A percentile compares a stretch with the other conserved stretches of the same genome.
These are phyloP conservation scores for Solanum bukasovii DNA, from an alignment of 257 asterid genomes.

Conservation along the genomic window DNA sequence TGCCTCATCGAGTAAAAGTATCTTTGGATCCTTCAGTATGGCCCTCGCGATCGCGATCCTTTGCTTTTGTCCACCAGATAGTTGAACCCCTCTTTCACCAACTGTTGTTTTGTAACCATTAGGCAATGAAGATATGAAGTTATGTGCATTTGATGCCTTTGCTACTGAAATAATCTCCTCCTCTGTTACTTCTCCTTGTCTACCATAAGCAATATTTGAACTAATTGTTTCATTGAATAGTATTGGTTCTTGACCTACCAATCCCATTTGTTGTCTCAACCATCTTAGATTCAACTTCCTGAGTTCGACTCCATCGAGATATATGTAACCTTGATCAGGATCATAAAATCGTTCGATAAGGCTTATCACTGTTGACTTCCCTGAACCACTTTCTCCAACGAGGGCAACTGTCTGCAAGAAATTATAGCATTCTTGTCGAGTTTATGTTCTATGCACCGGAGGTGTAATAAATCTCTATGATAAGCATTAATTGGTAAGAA, in stretches of 20 bases:
- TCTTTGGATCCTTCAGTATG: constrained; percentile 29
- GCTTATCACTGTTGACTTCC: constrained; percentile 28
- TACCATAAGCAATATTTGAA: constrained; percentile 12
- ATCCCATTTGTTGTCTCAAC: constrained; percentile 20
- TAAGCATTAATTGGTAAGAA: not conserved
- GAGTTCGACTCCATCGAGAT: constrained; percentile 10
- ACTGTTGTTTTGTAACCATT: constrained; percentile 34
- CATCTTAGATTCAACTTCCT: constrained; percentile 5
- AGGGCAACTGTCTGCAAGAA: constrained; percentile 22
- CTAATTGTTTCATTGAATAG: constrained; percentile 13
- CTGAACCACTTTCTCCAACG: constrained; percentile 37
- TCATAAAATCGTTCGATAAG: constrained; percentile 14
- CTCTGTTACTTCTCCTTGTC: constrained; percentile 1
- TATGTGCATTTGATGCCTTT: constrained; percentile 16
- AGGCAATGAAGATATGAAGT: constrained; percentile 13
- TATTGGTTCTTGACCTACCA: constrained; percentile 16
- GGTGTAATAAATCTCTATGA: not conserved
- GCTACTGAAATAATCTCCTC: constrained; percentile 9
- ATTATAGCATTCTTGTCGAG: not conserved
- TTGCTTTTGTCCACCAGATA: constrained; percentile 51
- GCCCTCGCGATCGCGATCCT: constrained; percentile 40
- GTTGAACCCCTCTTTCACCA: constrained; percentile 36
- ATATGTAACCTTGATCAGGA: constrained; percentile 6
- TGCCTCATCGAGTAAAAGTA: constrained; percentile 42
- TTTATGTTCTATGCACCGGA: not conserved